Evolutionary conservation across 2,329 filamentous ascomycete species (phyloP).

Genomic region (Alternaria postmessia): DNA sequence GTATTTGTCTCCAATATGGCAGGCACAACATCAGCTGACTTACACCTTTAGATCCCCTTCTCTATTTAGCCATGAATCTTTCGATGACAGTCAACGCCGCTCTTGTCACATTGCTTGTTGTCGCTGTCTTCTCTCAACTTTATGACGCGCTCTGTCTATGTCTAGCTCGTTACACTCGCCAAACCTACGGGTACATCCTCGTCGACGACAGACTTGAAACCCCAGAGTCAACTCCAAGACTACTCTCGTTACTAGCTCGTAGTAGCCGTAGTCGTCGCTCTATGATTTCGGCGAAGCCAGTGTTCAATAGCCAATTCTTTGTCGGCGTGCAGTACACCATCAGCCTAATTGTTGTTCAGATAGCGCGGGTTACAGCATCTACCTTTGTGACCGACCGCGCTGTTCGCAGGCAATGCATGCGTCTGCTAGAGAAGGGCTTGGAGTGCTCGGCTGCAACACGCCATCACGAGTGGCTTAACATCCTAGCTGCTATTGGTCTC

Average conservation of each 20-base stretch:
- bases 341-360: not conserved
- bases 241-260: not conserved
- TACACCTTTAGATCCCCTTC: not conserved
- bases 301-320: not conserved
- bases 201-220: not conserved
- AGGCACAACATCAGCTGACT: not conserved
- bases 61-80: not conserved
- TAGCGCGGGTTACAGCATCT: not conserved
- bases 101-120: conserved; percentile 4
- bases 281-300: not conserved
- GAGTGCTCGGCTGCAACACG: not conserved
- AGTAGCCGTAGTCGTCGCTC: not conserved
- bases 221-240: not conserved
- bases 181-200: not conserved
- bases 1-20: not conserved
- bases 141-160: not conserved
- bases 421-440: not conserved
- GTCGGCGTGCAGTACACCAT: not conserved
- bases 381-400: not conserved
- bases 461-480: not conserved
- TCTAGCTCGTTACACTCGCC: not conserved
- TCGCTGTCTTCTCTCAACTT: conserved; percentile 1
- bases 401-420: not conserved
- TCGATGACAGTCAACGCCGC: conserved; percentile 2
- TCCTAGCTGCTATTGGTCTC: not conserved